phyloP scores from a whole-genome alignment of 345 rosid species.

The Rhodamnia rubescens region DNA sequence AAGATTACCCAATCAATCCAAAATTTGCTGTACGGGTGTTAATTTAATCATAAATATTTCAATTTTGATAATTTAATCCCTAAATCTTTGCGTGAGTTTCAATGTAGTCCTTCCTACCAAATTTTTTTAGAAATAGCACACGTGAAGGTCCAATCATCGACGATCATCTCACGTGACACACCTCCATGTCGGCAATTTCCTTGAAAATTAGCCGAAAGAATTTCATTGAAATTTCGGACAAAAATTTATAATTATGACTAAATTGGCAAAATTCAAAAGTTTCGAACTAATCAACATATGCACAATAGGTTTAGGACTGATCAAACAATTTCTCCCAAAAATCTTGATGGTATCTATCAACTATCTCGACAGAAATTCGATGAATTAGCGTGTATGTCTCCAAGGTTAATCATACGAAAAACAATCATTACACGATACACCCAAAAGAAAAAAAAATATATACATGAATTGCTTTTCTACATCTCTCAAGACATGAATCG shows the following conservation, averaged over 20 bases:
- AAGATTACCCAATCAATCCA: too few species aligned
- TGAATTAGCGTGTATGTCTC: background rate
- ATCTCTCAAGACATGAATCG: background rate
- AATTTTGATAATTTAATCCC: too few species aligned
- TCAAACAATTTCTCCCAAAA: background rate
- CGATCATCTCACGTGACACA: rapidly evolving
- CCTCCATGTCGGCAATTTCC: background rate
- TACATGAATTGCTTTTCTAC: background rate
- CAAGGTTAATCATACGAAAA: background rate
- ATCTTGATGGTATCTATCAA: background rate
- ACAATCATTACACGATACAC: background rate
- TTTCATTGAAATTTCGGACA: rapidly evolving
- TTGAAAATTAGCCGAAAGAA: too few species aligned
- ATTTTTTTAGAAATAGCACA: too few species aligned
- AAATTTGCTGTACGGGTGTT: too few species aligned
- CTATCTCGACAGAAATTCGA: background rate
- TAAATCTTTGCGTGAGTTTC: too few species aligned
- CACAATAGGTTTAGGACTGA: rapidly evolving
- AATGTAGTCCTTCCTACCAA: too few species aligned
- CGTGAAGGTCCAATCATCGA: rapidly evolving
- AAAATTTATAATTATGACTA: background rate
- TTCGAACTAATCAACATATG: background rate
- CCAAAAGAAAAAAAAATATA: background rate
- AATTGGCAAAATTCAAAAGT: background rate
- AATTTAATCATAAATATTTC: too few species aligned